A percentile compares a stretch with the other conserved stretches of the same genome.
These are phyloP conservation scores for Cyberlindnera mycetangii DNA, from an alignment of 805 yeast genomes.

Conservation along the genomic window DNA sequence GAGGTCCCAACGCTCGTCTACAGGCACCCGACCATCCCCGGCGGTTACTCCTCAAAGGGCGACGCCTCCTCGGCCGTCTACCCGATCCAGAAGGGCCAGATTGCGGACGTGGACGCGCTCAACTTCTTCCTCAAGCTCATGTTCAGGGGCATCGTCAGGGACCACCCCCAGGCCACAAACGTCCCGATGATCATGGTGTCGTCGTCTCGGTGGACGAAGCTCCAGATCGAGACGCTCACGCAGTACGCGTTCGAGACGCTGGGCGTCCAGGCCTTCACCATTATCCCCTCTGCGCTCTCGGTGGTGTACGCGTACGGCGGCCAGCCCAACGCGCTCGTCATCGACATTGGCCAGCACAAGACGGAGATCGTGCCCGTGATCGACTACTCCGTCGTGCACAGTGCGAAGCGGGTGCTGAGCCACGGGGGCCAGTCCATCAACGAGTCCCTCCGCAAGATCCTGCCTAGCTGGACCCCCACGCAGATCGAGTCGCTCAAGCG, in stretches of 20 bases:
- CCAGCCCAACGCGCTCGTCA: slow-evolving; percentile 62
- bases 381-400: slow-evolving; percentile 61
- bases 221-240: slow-evolving; percentile 64
- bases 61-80: slow-evolving; percentile 43
- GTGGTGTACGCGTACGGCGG: slow-evolving; percentile 72
- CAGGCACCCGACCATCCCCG: slow-evolving; percentile 36
- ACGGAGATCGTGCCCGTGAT: slow-evolving; percentile 80
- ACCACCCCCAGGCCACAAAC: slow-evolving; percentile 35
- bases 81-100: slow-evolving; percentile 65
- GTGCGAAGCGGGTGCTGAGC: slow-evolving; percentile 46
- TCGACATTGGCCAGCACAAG: slow-evolving; percentile 75
- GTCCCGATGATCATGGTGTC: slow-evolving; percentile 70
- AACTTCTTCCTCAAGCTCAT: slow-evolving; percentile 51
- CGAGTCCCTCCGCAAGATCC: slow-evolving; percentile 42
- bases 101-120: slow-evolving; percentile 68
- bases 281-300: slow-evolving; percentile 66
- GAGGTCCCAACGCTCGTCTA: slow-evolving; percentile 79
- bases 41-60: slow-evolving; percentile 30
- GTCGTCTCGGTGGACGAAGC: slow-evolving; percentile 66
- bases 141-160: slow-evolving; percentile 43
- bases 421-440: slow-evolving; percentile 70
- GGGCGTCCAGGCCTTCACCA: slow-evolving; percentile 67
- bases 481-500: slow-evolving; percentile 76
- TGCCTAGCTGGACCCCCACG: slow-evolving; percentile 52
- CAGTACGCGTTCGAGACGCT: slow-evolving; percentile 72